Conservation (phyloP, 2,329 filamentous ascomycete genomes). For the Apiospora rasikravindrae region DNA sequence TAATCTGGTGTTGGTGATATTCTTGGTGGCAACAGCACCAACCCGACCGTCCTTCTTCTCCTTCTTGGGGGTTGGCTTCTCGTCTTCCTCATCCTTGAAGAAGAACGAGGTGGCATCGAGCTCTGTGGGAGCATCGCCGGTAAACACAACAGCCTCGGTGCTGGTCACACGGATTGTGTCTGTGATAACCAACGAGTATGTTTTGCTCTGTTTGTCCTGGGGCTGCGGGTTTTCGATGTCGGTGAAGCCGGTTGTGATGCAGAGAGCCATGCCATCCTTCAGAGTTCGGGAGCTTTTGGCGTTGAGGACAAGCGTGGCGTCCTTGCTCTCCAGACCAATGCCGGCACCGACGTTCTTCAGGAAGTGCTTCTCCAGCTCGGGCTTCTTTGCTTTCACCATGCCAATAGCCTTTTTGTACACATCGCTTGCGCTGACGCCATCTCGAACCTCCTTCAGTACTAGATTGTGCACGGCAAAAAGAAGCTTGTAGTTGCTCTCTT, state of each 20-base stretch:
- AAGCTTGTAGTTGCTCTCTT: conserved; percentile 93
- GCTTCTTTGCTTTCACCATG: conserved; percentile 86
- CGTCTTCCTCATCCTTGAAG: conserved; percentile 95
- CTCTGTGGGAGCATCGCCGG: conserved; percentile 88
- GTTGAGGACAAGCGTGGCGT: conserved; percentile 82
- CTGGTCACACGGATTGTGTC: conserved; percentile 90
- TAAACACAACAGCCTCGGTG: conserved; percentile 85
- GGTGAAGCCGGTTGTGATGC: conserved; percentile 85
- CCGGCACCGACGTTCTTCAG: conserved; percentile 90
- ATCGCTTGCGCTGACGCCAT: conserved; percentile 86
- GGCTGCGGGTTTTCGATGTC: conserved; percentile 87
- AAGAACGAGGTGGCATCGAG: conserved; percentile 97
- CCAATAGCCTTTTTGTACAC: conserved; percentile 86
- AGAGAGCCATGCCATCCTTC: conserved; percentile 97
- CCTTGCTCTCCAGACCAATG: conserved; percentile 90
- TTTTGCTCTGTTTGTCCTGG: conserved; percentile 87
- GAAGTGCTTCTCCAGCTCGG: conserved; percentile 94
- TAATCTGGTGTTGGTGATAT: conserved; percentile 92
- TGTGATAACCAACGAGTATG: conserved; percentile 87
- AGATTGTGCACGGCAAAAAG: conserved; percentile 83
- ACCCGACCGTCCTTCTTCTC: conserved; percentile 84
- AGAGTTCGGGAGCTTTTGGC: conserved; percentile 82
- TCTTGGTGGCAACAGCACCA: conserved; percentile 88
- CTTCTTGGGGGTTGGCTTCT: conserved; percentile 86
- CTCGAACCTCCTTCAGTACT: conserved; percentile 88